A percentile compares a stretch with the other conserved stretches of the same genome.
Evolutionary conservation across 2,329 filamentous ascomycete genomes (phyloP).

Genomic region (Tolypocladium ovalisporum): DNA sequence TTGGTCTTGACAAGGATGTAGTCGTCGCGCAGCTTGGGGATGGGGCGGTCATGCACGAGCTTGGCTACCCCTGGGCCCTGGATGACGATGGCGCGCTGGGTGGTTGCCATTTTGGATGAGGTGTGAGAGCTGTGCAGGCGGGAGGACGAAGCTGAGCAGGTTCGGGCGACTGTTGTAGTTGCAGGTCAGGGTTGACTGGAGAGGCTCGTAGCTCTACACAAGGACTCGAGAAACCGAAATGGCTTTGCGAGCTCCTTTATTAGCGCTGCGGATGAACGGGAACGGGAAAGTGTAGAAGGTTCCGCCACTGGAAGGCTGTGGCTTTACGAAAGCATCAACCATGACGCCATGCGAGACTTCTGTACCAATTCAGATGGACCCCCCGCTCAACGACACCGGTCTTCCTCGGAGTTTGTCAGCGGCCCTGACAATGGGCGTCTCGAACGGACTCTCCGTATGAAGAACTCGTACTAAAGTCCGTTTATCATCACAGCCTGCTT

Average conservation of each 20-base stretch:
- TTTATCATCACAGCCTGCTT: background rate
- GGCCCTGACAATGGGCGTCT: background rate
- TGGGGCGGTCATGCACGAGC: background rate
- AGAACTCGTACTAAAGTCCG: background rate
- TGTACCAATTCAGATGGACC: no score
- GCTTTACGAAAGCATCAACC: background rate
- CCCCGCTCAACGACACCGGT: background rate
- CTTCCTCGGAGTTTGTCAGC: background rate
- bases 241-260: background rate
- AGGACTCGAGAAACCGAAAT: background rate
- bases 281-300: background rate
- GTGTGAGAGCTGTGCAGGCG: no score
- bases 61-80: background rate
- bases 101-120: background rate
- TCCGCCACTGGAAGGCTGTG: background rate
- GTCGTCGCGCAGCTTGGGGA: background rate
- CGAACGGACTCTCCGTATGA: no score
- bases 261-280: background rate
- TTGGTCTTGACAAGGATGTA: constrained; percentile 12
- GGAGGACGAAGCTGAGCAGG: background rate
- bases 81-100: background rate
- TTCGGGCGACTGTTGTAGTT: background rate
- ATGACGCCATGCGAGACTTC: background rate
- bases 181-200: background rate
- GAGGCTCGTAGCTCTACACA: background rate